phyloP scores from a whole-genome alignment of 345 rosid genomes.

The Eucalyptus marginata region DNA sequence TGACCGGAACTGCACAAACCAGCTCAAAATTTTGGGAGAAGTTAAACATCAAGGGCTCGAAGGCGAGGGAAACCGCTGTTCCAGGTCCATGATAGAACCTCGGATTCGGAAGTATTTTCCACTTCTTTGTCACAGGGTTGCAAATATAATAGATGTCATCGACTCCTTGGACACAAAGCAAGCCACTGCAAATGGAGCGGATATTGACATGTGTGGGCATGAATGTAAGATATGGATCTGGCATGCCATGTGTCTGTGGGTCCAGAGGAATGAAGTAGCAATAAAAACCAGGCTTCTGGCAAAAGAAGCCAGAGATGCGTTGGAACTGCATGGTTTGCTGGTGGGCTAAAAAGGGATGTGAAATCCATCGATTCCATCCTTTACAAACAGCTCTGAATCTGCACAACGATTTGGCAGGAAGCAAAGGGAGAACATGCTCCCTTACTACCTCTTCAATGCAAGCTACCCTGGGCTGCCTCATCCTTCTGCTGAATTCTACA shows the following conservation, averaged over 20 bases:
- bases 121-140: slow-evolving; percentile 29
- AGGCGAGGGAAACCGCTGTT: slow-evolving; percentile 18
- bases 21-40: slow-evolving; percentile 8
- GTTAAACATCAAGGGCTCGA: slow-evolving; percentile 7
- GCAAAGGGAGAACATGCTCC: slow-evolving; percentile 12
- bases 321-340: slow-evolving; percentile 9
- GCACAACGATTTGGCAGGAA: slow-evolving; percentile 32
- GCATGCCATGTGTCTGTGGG: slow-evolving; percentile 12
- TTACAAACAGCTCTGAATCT: slow-evolving; percentile 24
- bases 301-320: slow-evolving; percentile 20
- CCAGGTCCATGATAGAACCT: slow-evolving; percentile 4
- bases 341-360: slow-evolving; percentile 26
- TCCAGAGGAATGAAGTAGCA: slow-evolving; percentile 12
- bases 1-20: slow-evolving; percentile 8
- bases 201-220: slow-evolving; percentile 8
- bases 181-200: slow-evolving; percentile 18
- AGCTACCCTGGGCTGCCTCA: not conserved
- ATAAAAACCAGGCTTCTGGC: slow-evolving; percentile 2
- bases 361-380: slow-evolving; percentile 20
- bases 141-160: slow-evolving; percentile 16
- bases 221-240: slow-evolving; percentile 10
- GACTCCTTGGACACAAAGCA: slow-evolving; percentile 22
- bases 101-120: slow-evolving; percentile 21
- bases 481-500: not conserved
- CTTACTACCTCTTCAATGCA: slow-evolving; percentile 4